Evolutionary conservation across 345 rosid species (phyloP).

Genomic region (Bretschneidera sinensis): DNA sequence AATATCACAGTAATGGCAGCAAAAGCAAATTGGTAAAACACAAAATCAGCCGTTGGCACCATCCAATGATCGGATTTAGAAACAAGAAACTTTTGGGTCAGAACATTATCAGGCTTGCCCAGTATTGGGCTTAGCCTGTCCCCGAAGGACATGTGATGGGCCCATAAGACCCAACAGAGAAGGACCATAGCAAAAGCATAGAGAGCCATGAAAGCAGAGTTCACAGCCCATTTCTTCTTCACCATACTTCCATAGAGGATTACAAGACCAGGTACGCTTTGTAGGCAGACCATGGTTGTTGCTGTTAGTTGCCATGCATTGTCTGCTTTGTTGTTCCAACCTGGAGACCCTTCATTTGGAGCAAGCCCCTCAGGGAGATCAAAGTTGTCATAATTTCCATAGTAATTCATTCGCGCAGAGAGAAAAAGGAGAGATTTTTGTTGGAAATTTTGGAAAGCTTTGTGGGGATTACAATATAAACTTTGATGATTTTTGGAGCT

Average conservation of each 20-base stretch:
- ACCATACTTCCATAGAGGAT: conserved; percentile 62
- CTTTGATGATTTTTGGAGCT: conserved; percentile 11
- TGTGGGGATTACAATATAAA: conserved; percentile 18
- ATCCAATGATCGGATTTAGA: fast-evolving
- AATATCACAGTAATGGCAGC: conserved; percentile 59
- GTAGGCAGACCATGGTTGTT: conserved; percentile 46
- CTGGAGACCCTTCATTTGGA: conserved; percentile 23
- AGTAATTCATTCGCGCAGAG: conserved; percentile 7
- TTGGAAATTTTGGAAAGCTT: conserved; percentile 12
- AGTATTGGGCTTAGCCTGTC: conserved; percentile 16
- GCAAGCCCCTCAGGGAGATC: conserved; percentile 21
- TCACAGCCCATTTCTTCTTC: conserved; percentile 68
- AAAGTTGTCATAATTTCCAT: too few relatives aligned
- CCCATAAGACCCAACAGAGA: conserved; percentile 60
- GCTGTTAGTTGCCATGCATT: conserved; percentile 61
- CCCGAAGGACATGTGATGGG: conserved; percentile 51
- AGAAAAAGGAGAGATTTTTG: neutral
- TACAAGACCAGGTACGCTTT: conserved; percentile 61
- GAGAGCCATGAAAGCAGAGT: conserved; percentile 63
- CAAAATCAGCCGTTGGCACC: conserved; percentile 37
- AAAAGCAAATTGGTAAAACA: conserved; percentile 51
- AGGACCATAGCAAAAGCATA: conserved; percentile 52
- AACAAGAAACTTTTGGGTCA: conserved; percentile 17
- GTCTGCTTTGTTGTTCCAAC: conserved; percentile 49
- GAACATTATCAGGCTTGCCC: conserved; percentile 28